Conservation (phyloP, 2,329 filamentous ascomycete genomes). For the Blumeria graminis region DNA sequence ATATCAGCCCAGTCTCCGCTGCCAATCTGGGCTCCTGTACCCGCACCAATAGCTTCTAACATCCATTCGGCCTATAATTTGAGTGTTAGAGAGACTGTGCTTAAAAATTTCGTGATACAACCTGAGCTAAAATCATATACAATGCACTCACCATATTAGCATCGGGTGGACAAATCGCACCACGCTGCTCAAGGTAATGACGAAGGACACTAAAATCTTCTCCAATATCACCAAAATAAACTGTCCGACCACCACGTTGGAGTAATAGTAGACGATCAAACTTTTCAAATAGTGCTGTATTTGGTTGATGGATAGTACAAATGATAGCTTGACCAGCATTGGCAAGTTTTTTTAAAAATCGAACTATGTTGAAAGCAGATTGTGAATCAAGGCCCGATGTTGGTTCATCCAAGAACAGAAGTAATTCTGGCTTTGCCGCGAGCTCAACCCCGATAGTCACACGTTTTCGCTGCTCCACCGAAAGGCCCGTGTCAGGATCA, state of each 20-base stretch:
- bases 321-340: slow-evolving; percentile 42
- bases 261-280: slow-evolving; percentile 42
- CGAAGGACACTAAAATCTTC: slow-evolving; percentile 33
- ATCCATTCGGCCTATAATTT: slow-evolving; percentile 24
- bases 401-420: slow-evolving; percentile 35
- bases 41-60: slow-evolving; percentile 37
- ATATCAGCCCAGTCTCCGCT: slow-evolving; percentile 38
- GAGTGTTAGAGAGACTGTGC: too few species aligned
- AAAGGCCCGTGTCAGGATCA: slow-evolving; percentile 31
- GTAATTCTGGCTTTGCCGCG: slow-evolving; percentile 31
- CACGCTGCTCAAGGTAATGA: slow-evolving; percentile 20
- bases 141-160: slow-evolving; percentile 20
- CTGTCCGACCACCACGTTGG: slow-evolving; percentile 35
- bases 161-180: slow-evolving; percentile 26
- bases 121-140: too few species aligned
- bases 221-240: slow-evolving; percentile 45
- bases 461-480: slow-evolving; percentile 42
- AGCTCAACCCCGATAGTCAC: slow-evolving; percentile 39
- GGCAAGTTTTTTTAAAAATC: slow-evolving; percentile 32
- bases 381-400: slow-evolving; percentile 33
- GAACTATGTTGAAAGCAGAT: slow-evolving; percentile 33
- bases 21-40: slow-evolving; percentile 34
- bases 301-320: slow-evolving; percentile 48
- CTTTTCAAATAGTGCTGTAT: slow-evolving; percentile 42
- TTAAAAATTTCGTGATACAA: too few species aligned